A percentile compares a stretch with the other conserved stretches of the same genome.
Conservation (phyloP, 768 basidiomycete genomes). For the Rhodotorula taiwanensis region DNA sequence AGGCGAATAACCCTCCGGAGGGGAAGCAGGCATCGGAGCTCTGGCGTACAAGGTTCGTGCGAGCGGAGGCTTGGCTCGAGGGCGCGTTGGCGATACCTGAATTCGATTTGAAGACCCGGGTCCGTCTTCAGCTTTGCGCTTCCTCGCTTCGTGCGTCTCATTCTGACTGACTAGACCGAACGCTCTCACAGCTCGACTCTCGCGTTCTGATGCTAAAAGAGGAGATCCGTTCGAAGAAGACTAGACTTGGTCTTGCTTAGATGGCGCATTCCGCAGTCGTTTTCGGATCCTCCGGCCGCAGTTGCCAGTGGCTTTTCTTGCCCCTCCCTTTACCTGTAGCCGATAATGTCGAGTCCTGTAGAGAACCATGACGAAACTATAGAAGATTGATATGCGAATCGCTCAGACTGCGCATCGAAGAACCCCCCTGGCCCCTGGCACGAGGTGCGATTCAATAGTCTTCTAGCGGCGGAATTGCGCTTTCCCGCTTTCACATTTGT, state of each 20-base stretch:
- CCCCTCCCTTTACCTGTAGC: too few relatives aligned
- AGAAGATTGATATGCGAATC: too few relatives aligned
- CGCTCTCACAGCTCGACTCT: slow-evolving; percentile 7
- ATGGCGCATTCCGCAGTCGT: too few relatives aligned
- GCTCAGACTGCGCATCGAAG: too few relatives aligned
- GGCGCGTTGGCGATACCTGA: background rate
- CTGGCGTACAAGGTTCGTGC: slow-evolving; percentile 1
- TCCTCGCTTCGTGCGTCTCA: background rate
- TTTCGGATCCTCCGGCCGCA: too few relatives aligned
- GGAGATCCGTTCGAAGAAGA: slow-evolving; percentile 14
- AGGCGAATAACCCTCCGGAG: background rate
- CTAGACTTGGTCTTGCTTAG: slow-evolving; percentile 12
- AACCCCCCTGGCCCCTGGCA: too few relatives aligned
- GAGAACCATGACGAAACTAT: too few relatives aligned
- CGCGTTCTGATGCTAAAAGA: slow-evolving; percentile 19
- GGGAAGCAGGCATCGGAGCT: background rate
- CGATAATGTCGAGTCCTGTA: too few relatives aligned
- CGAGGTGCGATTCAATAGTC: too few relatives aligned
- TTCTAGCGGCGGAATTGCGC: too few relatives aligned
- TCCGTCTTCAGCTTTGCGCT: background rate
- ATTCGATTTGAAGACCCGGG: slow-evolving; percentile 27
- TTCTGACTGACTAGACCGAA: background rate
- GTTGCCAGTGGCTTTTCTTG: too few relatives aligned
- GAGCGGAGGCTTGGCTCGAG: slow-evolving; percentile 16
- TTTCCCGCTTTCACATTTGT: too few relatives aligned